Evolutionary conservation across 257 asterid species (phyloP), one percentile per base, ranked within the genome.

Genomic region (Solanum raphanifolium): DNA sequence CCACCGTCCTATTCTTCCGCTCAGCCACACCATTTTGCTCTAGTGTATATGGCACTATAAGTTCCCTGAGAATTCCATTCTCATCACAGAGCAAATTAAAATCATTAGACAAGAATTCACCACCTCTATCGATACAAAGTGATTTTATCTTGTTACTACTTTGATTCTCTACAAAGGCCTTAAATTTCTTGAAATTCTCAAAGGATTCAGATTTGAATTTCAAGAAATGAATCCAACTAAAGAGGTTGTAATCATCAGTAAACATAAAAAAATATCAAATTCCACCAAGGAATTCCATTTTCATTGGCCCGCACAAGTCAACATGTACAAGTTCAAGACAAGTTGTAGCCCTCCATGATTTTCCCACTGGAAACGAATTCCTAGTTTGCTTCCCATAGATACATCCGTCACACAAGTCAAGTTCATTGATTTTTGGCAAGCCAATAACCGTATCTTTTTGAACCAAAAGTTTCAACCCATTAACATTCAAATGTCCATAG

Each of bases 171-270:
- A 83, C 85, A 36, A 46, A 12, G 11, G 27, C 76, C n/a, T 87
- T 90, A 13, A 87, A 86, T 12, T 38, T 29, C 16, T n/a, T 73
- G 21, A 90, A 90, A 5, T 25, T 60, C 1, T 55, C 84, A 83
- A 90, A 86, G 1, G 83, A 15, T 32, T 88, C 83, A 2, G 31
- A 91, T 27, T 89, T 90, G 2, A 69, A n/a, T 18, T 35, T 20
- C 6, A 84, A 9, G 48, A 84, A 73, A 74, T 84, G 84, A 7
- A 83, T 75, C 88, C 82, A 91, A n/a, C 74, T 83, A 82, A 82
- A 87, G 0, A 11, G 65, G 13, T 55, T 91, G 32, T 55, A 88
- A 38, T 91, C 87, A 86, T 87, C 88, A 18, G 48, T 79, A 23
- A 87, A 68, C 3, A 48, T 4, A 1, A 90, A 31, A 65, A 87